Evolutionary conservation across 1,139 yeast species (phyloP).

Genomic region (Nadsonia starkeyi-henricii): DNA sequence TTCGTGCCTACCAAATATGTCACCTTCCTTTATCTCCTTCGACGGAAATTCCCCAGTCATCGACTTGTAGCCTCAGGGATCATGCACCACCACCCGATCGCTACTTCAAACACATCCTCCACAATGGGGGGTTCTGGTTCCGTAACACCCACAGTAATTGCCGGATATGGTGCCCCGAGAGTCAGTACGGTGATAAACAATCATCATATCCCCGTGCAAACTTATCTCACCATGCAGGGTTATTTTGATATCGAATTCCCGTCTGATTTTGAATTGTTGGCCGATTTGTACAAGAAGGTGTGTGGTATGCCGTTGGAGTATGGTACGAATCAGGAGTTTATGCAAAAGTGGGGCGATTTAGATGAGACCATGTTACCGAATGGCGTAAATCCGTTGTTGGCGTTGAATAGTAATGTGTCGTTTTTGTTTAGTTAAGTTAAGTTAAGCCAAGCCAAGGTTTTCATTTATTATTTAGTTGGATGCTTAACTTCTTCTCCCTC

Average conservation of each 20-base stretch:
- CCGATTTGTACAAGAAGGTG: constrained; percentile 48
- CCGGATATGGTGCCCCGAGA: constrained; percentile 64
- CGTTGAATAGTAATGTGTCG: constrained; percentile 64
- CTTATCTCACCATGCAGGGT: constrained; percentile 75
- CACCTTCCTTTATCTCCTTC: constrained; percentile 51
- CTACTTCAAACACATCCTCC: constrained; percentile 16
- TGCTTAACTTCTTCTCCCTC: no score
- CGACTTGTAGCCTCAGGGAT: constrained; percentile 63
- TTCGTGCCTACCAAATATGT: constrained; percentile 66
- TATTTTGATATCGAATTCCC: constrained; percentile 80
- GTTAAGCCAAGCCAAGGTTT: no score
- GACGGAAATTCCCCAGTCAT: constrained; percentile 61
- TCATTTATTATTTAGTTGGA: no score
- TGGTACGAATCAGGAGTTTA: constrained; percentile 48
- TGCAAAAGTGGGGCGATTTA: constrained; percentile 59
- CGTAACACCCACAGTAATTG: background rate
- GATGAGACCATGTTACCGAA: constrained; percentile 54
- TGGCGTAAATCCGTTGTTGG: constrained; percentile 84
- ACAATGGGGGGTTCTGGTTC: background rate
- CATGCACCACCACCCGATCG: constrained; percentile 45
- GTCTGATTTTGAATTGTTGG: constrained; percentile 55
- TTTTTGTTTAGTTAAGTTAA: constrained; percentile 38
- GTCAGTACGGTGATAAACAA: constrained; percentile 67
- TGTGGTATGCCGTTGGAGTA: constrained; percentile 48
- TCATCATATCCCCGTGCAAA: constrained; percentile 52